Conservation (phyloP, 2,329 filamentous ascomycete genomes). For the Metarhizium robertsii region DNA sequence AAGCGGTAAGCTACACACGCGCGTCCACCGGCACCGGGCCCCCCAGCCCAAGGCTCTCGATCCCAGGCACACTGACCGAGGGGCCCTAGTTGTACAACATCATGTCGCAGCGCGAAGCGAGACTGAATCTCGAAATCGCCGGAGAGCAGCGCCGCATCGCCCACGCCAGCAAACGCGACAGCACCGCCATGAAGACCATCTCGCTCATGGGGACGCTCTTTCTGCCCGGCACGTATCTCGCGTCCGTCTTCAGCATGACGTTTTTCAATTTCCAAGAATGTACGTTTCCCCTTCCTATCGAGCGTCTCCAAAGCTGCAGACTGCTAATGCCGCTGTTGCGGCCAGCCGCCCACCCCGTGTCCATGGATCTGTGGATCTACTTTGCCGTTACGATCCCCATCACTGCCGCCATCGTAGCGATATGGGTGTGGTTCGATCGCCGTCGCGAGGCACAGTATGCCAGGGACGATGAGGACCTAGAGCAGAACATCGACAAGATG, state of each 20-base stretch:
- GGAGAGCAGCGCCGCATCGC: conserved; percentile 50
- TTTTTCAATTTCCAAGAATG: conserved; percentile 53
- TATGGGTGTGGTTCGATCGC: conserved; percentile 46
- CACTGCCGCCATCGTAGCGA: conserved; percentile 42
- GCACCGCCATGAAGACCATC: conserved; percentile 56
- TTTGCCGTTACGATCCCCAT: conserved; percentile 52
- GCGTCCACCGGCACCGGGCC: background rate
- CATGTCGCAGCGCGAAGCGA: conserved; percentile 55
- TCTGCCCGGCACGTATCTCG: conserved; percentile 51
- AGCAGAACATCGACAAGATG: conserved; percentile 46
- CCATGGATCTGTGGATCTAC: conserved; percentile 50
- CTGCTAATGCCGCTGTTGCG: conserved; percentile 3
- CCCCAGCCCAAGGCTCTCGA: background rate
- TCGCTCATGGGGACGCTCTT: conserved; percentile 56
- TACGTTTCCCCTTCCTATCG: conserved; percentile 13
- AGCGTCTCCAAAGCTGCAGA: background rate
- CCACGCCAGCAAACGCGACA: conserved; percentile 51
- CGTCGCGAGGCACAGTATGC: conserved; percentile 38
- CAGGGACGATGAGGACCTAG: conserved; percentile 40
- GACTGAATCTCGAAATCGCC: conserved; percentile 54
- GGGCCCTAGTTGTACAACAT: conserved; percentile 52
- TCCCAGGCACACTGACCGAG: background rate
- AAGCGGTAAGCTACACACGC: conserved; percentile 36
- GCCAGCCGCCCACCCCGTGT: conserved; percentile 32
- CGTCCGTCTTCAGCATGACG: conserved; percentile 57